Evolutionary conservation across 305 asterid species (phyloP), one percentile per base, ranked within the genome.

Genomic region (Fraxinus xanthoxyloides): DNA sequence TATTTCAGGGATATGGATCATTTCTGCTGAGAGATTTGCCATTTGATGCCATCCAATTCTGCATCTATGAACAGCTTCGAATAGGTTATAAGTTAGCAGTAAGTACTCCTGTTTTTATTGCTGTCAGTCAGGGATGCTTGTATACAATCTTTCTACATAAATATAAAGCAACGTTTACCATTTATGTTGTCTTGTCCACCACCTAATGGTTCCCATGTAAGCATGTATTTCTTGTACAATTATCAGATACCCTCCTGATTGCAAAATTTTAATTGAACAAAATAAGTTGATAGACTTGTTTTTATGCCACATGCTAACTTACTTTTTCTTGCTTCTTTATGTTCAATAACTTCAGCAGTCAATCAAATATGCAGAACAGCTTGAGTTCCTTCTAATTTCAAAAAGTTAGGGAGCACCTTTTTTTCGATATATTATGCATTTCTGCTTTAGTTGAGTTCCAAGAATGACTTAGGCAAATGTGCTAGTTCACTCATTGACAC

Each of bases 11-110:
- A 80, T 95, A 90, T 90, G 91, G 97, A 78, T 94, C 99, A 46
- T 95, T 95, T 90, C 86, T 95, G 90, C 88, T 94, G 86, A 90
- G 99, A 86, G 99, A 95, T 88, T 86, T 95, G 84, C 99, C 99
- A 76, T 95, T 95, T 67, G 99, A 95, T 65, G 98, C 98, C 10
- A 84, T 94, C 83, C 99, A 95, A 78, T 95, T 95, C 87, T 95
- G 98, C 91, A 83, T 95, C 85, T 95, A 94, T 48, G 99, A 95
- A 87, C 99, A 95, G 85, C 91, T 95, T 79, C 96, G 97, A 81
- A 86, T 94, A 75, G 99, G 97, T 74, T 95, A 95, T 85, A 95
- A 94, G 84, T 83, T 88, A 82, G 99, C 98, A 13, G 99, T 95
- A 91, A 90, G 91, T 84, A 26, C 76, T 82, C 82, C 76, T 70